Base-by-base conservation (phyloP, 495 filamentous ascomycete genomes). In the Neurospora tetrasperma region DNA sequence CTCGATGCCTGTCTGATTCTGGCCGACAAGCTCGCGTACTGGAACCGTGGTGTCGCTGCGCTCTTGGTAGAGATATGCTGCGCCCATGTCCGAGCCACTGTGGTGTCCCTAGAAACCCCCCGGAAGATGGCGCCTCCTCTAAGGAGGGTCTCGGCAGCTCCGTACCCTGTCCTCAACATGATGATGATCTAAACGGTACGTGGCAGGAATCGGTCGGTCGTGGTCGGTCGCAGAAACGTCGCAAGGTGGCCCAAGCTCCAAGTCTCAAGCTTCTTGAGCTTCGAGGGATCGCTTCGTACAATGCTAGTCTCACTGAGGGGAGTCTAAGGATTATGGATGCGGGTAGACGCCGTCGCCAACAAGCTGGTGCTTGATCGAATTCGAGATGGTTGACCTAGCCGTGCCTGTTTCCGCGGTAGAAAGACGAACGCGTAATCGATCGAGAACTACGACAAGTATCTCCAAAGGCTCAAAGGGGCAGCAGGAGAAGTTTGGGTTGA, bases 141-240 rank as follows among this genome's bases (percentile, higher is more conserved):
- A 1, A 79, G 23, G 39, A 78, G 39, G 70, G 76, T 69, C 40
- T 74, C 76, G 70, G 78, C 69, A 12, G 72, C 74, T 7, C 75
- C 74, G 62, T 76, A 71, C 42, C 72, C 70, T 27, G 70, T 75
- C 59, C 76, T 76, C 40, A 74, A 23, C 78, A 79, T 79, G 5
- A 18, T 66, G 54, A 18, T 35, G 23, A 14, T 62, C 12, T 16
- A 31, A n/a, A 27, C 12, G 20, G 20, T 3, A 2, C n/a, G 44
- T 7, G 31, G 69, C 14, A 39, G 20, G n/a, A 71, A 35, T 71
- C 70, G 42, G 40, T 71, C 70, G 42, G 40, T 59, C 42, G 41
- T 11, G 40, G 48, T 62, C 27, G 18, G 44, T 71, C 43, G 27
- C 8, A 35, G 35, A 35, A 42, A 62, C 41, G 70, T 48, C 35